Evolutionary conservation across 225 moss, liverwort and hornwort genomes (phyloP), one percentile per base, ranked within the genome.

Genomic region (Ulota crispa): DNA sequence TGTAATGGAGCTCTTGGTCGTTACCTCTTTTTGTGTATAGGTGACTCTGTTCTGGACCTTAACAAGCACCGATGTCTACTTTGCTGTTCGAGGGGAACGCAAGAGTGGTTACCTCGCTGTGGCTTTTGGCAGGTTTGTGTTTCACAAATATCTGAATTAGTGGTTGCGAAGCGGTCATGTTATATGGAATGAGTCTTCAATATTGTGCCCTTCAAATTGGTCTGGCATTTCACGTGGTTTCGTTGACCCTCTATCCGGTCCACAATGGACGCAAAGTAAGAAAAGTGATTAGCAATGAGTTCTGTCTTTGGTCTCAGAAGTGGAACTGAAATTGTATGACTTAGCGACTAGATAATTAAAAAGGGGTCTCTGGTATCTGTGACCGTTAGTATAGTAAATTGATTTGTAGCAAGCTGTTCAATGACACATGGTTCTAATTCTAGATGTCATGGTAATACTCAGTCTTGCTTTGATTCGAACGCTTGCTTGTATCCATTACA

Each of bases 31-130:
- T 26, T 78, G 50, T 7, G 24, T 47, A 27, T 27, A 87, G 87
- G 87, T 94, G 77, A 94, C 94, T 73, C 72, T 99, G 5, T 99
- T 99, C 72, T 99, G 98, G 98, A 94, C 98, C 27, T 70, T 96
- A 76, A 88, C 93, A 72, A 87, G 72, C 70, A 86, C 82, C 78
- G 93, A 91, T 77, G 88, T 99, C 80, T 99, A 93, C 68, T 88
- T 99, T 72, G 98, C 95, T 87, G 94, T 93, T 80, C 98, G 98
- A 70, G 98, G 95, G 16, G 98, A 95, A 78, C 92, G 93, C 59
- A 96, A 99, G 83, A 99, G 98, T 78, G 94, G 94, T 74, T 99
- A 99, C 86, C 81, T 99, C 63, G 90, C 94, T 64, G 92, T 99
- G 77, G 98, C 98, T 45, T 96, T 99, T 85, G 98, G 98, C 82